phyloP scores from a whole-genome alignment of 441 rosid species.

The Corymbia citriodora region DNA sequence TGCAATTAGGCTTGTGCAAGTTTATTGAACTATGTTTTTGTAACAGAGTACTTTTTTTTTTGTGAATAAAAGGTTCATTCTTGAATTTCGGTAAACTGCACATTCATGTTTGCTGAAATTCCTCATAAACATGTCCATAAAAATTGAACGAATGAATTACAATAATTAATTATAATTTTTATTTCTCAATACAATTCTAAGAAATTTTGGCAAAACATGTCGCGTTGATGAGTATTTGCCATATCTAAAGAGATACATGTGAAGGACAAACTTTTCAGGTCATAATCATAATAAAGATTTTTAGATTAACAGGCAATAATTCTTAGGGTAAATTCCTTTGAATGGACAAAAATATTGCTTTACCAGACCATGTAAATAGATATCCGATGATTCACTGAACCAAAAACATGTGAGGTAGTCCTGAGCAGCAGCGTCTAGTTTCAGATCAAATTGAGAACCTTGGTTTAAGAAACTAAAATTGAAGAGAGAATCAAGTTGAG shows the following conservation, averaged over 20 bases:
- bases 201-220: not conserved
- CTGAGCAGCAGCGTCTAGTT: not conserved
- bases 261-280: not conserved
- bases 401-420: not conserved
- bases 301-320: not conserved
- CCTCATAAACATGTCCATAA: not conserved
- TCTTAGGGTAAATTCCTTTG: not conserved
- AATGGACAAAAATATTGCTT: not conserved
- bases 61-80: not conserved
- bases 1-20: not conserved
- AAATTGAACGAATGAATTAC: not conserved
- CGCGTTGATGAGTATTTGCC: not conserved
- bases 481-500: not conserved
- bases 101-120: not conserved
- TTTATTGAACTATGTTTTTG: not conserved
- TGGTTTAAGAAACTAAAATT: not conserved
- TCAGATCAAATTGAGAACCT: not conserved
- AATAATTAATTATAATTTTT: not conserved
- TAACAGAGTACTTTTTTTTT: not conserved
- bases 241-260: not conserved
- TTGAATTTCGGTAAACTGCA: not conserved
- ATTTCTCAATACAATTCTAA: not conserved
- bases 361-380: not conserved
- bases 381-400: not conserved
- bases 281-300: not conserved